Evolutionary conservation across 2,329 filamentous ascomycete species (phyloP).

Genomic region (Shiraia bambusicola): DNA sequence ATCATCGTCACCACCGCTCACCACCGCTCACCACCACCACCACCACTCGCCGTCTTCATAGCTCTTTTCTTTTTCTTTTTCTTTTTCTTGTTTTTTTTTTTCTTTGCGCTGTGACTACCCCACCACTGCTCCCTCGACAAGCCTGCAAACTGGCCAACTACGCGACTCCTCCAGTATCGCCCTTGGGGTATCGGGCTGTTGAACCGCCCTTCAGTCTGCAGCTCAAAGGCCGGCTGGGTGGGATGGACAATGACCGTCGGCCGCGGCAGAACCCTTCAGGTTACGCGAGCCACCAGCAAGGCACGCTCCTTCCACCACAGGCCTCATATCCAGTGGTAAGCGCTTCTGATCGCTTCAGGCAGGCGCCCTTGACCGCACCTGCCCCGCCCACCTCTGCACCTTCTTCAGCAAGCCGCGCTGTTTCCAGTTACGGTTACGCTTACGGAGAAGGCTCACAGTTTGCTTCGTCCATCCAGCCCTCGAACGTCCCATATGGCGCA

Average conservation of each 20-base stretch:
- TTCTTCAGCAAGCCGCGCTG: conserved; percentile 41
- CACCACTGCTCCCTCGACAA: conserved; percentile 20
- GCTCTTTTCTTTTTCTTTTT: no score
- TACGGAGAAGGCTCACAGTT: conserved; percentile 58
- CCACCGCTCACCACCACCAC: conserved; percentile 10
- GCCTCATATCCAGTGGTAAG: conserved; percentile 48
- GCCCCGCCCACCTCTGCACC: conserved; percentile 46
- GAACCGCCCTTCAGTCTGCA: conserved; percentile 61
- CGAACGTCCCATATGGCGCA: conserved; percentile 61
- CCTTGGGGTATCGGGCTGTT: conserved; percentile 62
- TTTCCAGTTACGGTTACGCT: conserved; percentile 52
- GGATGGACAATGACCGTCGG: conserved; percentile 76
- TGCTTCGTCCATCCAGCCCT: conserved; percentile 55
- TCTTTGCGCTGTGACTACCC: conserved; percentile 5
- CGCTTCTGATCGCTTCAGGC: conserved; percentile 52
- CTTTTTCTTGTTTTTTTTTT: no score
- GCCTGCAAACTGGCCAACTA: conserved; percentile 66
- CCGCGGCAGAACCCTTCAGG: conserved; percentile 72
- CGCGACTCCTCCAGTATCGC: conserved; percentile 63
- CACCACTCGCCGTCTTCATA: conserved; percentile 15
- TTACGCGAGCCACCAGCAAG: conserved; percentile 57
- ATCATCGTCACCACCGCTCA: background rate
- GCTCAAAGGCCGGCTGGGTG: conserved; percentile 56
- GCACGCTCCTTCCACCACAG: conserved; percentile 49
- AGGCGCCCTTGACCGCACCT: conserved; percentile 47